These are phyloP conservation scores for Chytridium lagenaria DNA, from an alignment of 371 early-diverging fungal species.

Conservation along the genomic window DNA sequence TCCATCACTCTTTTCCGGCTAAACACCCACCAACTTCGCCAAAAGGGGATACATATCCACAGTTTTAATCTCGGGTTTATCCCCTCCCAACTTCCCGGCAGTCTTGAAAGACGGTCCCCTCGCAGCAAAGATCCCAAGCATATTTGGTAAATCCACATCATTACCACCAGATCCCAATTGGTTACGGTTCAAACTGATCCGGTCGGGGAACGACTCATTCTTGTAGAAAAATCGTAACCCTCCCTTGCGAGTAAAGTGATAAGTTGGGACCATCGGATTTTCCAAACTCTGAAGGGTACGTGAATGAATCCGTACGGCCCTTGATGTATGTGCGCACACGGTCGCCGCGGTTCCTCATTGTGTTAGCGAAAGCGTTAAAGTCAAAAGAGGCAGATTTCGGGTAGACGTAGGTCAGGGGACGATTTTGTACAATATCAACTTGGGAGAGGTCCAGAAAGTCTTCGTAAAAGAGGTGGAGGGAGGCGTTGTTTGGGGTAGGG, in stretches of 20 bases:
- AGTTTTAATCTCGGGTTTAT: not conserved
- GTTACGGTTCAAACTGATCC: not conserved
- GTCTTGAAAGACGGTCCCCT: conserved; percentile 20
- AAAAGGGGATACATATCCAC: conserved; percentile 12
- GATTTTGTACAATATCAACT: conserved; percentile 24
- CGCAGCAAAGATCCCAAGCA: conserved; percentile 25
- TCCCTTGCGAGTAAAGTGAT: no score
- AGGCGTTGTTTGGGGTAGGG: not conserved
- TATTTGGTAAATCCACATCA: not conserved
- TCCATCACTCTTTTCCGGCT: conserved; percentile 8
- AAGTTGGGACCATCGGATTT: no score
- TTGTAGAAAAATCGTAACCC: conserved; percentile 15
- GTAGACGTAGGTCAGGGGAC: conserved; percentile 27
- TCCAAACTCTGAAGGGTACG: conserved; percentile 19
- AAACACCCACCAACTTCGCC: conserved; percentile 9
- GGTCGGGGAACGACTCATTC: not conserved
- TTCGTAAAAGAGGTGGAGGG: conserved; percentile 23
- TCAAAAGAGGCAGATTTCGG: conserved; percentile 1
- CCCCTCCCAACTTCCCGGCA: not conserved
- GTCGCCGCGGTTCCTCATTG: not conserved
- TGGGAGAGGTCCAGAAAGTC: conserved; percentile 11
- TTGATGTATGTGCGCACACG: not conserved
- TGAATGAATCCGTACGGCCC: not conserved
- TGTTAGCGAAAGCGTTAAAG: not conserved
- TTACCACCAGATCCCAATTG: conserved; percentile 20